Conservation (phyloP, 257 asterid species). For the Solanum lycopersicoides region DNA sequence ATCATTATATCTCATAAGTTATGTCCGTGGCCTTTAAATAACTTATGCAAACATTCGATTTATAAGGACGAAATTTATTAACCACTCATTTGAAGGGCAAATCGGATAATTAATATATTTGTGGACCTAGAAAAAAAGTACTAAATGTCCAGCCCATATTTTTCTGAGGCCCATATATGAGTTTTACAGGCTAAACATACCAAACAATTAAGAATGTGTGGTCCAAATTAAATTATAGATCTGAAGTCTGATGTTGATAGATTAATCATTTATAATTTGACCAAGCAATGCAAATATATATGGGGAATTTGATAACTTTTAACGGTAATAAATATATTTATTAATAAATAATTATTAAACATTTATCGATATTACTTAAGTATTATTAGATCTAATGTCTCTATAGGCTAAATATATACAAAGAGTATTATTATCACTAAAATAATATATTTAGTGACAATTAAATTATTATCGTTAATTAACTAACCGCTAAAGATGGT, state of each 20-base stretch:
- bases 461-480: too few relatives aligned
- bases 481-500: too few relatives aligned
- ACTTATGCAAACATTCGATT: background rate
- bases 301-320: background rate
- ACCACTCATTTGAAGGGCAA: background rate
- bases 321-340: too few relatives aligned
- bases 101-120: background rate
- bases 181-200: background rate
- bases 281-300: background rate
- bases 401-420: too few relatives aligned
- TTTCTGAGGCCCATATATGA: background rate
- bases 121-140: background rate
- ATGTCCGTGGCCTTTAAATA: too few relatives aligned
- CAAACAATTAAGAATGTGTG: background rate
- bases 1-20: too few relatives aligned
- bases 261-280: background rate
- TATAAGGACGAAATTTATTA: too few relatives aligned
- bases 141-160: background rate
- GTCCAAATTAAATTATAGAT: background rate
- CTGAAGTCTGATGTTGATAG: background rate
- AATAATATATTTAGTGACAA: too few relatives aligned
- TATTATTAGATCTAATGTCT: background rate
- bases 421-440: too few relatives aligned
- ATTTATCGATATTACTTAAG: too few relatives aligned
- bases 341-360: too few relatives aligned